phyloP scores from a whole-genome alignment of 257 asterid genomes.

The Solanum dulcamara region DNA sequence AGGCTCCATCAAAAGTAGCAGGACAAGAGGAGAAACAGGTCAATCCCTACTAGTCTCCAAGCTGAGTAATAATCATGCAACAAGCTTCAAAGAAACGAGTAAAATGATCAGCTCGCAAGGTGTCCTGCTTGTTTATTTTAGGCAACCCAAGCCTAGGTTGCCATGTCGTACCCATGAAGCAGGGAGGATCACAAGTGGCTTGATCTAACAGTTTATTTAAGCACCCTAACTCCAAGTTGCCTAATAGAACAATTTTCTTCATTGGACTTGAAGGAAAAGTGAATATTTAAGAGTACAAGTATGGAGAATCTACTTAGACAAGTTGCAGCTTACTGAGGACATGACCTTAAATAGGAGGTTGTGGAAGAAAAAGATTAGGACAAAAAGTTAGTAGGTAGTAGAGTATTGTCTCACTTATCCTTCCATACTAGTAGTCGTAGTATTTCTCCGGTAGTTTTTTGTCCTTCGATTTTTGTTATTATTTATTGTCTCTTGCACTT shows the following conservation, averaged over 20 bases:
- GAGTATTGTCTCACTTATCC: background rate
- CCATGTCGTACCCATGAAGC: background rate
- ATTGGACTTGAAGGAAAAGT: background rate
- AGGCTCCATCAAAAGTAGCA: background rate
- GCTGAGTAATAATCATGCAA: background rate
- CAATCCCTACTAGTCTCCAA: background rate
- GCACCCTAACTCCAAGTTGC: background rate
- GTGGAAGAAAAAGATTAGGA: background rate
- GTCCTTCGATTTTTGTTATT: background rate
- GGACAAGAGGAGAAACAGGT: background rate
- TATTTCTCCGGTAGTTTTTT: background rate
- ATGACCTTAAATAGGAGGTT: background rate
- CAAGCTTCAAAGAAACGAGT: background rate
- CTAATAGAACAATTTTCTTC: background rate
- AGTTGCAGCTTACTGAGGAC: background rate
- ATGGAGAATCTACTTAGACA: background rate
- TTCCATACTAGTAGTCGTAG: background rate
- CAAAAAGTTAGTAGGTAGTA: background rate
- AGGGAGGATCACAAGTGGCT: background rate
- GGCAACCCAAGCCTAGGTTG: background rate
- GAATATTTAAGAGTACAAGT: background rate
- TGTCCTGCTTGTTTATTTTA: background rate
- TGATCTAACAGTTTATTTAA: background rate
- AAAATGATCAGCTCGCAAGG: background rate
- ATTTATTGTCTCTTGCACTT: background rate